A percentile compares a stretch with the other conserved stretches of the same genome.
These are phyloP conservation scores for Oehlia diaphana DNA, from an alignment of 192 early-diverging fungal species.

Conservation along the genomic window DNA sequence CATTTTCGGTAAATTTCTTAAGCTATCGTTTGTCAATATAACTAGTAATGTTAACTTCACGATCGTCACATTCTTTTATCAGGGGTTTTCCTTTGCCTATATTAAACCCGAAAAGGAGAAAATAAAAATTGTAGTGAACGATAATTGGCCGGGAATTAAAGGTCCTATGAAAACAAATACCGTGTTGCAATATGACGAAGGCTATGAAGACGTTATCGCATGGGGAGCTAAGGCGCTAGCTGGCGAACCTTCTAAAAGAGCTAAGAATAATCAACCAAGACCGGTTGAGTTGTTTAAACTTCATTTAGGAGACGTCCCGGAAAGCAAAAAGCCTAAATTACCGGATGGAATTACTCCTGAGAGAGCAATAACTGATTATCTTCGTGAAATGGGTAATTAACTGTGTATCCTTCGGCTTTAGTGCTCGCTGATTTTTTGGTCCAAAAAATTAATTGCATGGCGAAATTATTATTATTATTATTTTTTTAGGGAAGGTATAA, in stretches of 20 bases:
- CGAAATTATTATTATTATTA: too few species aligned
- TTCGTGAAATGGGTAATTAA: slow-evolving; percentile 18
- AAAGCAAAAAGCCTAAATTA: slow-evolving; percentile 12
- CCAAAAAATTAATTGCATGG: background rate
- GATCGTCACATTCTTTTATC: too few species aligned
- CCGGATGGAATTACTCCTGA: background rate
- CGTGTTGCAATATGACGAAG: slow-evolving; percentile 23
- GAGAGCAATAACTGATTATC: slow-evolving; percentile 29
- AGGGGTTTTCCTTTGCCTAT: slow-evolving; percentile 6
- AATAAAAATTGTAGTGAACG: background rate
- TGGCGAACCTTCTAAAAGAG: background rate
- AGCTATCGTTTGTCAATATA: too few species aligned
- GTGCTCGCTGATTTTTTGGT: too few species aligned
- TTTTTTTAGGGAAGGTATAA: background rate
- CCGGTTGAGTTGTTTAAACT: slow-evolving; percentile 18
- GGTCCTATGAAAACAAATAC: slow-evolving; percentile 5
- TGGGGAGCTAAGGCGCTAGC: slow-evolving; percentile 16
- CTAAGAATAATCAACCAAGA: background rate
- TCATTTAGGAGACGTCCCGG: slow-evolving; percentile 11
- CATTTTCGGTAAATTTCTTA: slow-evolving; percentile 7
- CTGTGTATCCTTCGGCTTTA: background rate
- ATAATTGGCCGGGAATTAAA: background rate
- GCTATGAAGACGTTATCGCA: background rate
- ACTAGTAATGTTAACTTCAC: background rate
- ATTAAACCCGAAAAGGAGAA: background rate